Evolutionary conservation across 2,329 filamentous ascomycete species (phyloP).

Genomic region (Aspergillus sergii): DNA sequence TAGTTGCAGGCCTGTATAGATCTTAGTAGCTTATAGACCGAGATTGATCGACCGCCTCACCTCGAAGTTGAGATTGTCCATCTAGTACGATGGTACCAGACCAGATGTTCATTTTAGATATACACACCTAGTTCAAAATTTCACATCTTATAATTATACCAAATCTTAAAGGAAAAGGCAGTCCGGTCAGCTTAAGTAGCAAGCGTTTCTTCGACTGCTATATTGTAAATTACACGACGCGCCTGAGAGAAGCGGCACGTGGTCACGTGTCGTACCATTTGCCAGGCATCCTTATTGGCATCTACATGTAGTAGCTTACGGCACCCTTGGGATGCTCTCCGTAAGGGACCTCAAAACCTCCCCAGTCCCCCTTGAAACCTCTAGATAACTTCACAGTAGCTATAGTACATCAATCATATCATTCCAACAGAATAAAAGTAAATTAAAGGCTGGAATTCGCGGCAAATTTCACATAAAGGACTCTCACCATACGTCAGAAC

Average conservation of each 20-base stretch:
- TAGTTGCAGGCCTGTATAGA: slow-evolving; percentile 35
- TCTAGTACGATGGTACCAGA: slow-evolving; percentile 36
- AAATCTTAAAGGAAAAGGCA: not conserved
- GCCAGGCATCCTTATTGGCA: not conserved
- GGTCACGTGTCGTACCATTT: slow-evolving; percentile 14
- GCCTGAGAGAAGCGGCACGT: slow-evolving; percentile 8
- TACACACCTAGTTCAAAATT: slow-evolving; percentile 1
- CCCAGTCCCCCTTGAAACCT: slow-evolving; percentile 1
- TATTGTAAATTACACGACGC: slow-evolving; percentile 9
- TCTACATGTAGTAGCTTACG: not conserved
- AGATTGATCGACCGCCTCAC: slow-evolving; percentile 21
- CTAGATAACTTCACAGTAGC: slow-evolving; percentile 22
- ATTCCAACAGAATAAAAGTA: slow-evolving; percentile 11
- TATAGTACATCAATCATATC: slow-evolving; percentile 24
- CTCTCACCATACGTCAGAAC: slow-evolving; percentile 24
- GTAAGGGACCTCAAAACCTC: not conserved
- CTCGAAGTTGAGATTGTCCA: slow-evolving; percentile 32
- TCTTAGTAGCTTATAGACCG: not conserved
- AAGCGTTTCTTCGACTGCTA: not conserved
- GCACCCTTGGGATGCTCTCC: not conserved
- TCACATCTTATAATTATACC: slow-evolving; percentile 18
- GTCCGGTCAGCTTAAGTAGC: not conserved
- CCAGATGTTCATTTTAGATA: slow-evolving; percentile 41
- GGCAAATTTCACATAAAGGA: slow-evolving; percentile 26
- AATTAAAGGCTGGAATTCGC: slow-evolving; percentile 11